Base-by-base conservation (phyloP, 371 early-diverging fungal genomes). In the Syncephalastrum sp. region DNA sequence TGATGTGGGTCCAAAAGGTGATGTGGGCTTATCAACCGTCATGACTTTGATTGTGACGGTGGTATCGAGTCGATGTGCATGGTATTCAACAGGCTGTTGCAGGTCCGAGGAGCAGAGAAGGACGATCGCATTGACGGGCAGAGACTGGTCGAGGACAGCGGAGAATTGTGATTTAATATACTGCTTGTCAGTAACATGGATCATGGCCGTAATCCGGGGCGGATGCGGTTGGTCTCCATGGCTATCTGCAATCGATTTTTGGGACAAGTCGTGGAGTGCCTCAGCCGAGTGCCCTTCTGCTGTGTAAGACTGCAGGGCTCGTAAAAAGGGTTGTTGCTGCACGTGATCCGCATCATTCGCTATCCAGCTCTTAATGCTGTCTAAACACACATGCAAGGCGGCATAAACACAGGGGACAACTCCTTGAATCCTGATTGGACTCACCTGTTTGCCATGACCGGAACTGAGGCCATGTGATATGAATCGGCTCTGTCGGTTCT, bases 61-160 rank as follows among this genome's bases (percentile, higher is more conserved):
- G 5, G 24, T 42, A 12, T 51, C 15, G 46, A 45, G 38, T 51
- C 44, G 54, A 10, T 49, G 52, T 24, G 24, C 49, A 29, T 45
- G 46, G 23, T 49, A 55, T 17, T 55, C 54, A 27, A 41, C 55
- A 41, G 24, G 51, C 12, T n/a, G 24, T 48, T 46, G 24, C 43
- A 58, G 38, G 0, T 48, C 38, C 1, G 65, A 57, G 42, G 69
- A 42, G 43, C 63, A 63, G 2, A 68, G 64, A 42, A 78, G 61
- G 60, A 68, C 66, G 44, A 78, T 70, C 29, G 62, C 62, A 17
- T 68, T 60, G 13, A 70, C 67, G 33, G 55, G 60, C 19, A 68
- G 54, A 2, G 75, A 62, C 55, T 78, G 79, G 12, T 61, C 52
- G 17, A 72, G 47, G 17, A 78, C 56, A 10, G 79, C 68, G 15